Evolutionary conservation across 179 eudicot genomes (phyloP).

Genomic region (Actinidia polygama): DNA sequence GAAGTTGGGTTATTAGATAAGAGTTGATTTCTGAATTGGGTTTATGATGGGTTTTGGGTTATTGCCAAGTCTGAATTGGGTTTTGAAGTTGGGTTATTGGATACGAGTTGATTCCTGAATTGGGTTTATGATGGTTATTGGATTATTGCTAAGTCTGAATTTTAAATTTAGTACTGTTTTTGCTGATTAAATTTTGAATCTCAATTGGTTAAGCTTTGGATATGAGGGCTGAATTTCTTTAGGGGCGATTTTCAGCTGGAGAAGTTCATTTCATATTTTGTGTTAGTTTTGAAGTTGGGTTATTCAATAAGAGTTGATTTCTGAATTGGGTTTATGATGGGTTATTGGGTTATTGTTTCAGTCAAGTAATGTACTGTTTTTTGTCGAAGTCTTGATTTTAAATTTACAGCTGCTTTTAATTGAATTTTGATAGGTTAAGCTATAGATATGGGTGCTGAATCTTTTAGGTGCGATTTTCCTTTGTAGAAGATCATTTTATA

Average conservation of each 20-base stretch:
- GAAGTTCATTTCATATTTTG: no score
- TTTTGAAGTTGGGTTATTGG: no score
- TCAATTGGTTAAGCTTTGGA: no score
- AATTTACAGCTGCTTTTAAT: background rate
- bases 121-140: no score
- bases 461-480: background rate
- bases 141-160: background rate
- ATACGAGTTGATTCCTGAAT: no score
- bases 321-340: background rate
- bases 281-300: no score
- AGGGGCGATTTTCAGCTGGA: no score
- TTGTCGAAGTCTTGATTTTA: background rate
- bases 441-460: background rate
- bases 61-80: no score
- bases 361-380: background rate
- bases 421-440: no score
- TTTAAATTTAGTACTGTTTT: background rate
- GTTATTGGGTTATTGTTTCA: slow-evolving; percentile 4
- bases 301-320: background rate
- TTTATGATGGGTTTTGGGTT: background rate
- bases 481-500: background rate
- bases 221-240: no score
- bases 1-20: no score
- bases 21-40: background rate
- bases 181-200: background rate